Conservation (phyloP, 148 eudicot genomes). For the Vaccinium vitisidaea region DNA sequence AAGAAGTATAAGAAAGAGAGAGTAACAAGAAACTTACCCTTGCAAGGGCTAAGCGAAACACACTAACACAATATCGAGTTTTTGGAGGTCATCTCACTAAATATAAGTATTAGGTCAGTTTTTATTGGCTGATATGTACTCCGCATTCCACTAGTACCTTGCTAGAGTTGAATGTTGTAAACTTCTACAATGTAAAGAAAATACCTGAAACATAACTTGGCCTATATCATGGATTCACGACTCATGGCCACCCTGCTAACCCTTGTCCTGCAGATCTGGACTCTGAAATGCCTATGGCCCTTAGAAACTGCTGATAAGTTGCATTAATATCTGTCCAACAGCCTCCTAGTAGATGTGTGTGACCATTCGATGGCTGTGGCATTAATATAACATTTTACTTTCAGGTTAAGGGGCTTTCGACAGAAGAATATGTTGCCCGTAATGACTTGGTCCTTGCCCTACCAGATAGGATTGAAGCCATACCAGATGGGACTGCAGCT, state of each 20-base stretch:
- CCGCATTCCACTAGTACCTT: neutral
- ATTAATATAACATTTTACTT: slow-evolving; percentile 9
- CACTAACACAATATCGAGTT: neutral
- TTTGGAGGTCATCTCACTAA: neutral
- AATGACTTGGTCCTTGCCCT: slow-evolving; percentile 88
- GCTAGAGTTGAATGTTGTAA: neutral
- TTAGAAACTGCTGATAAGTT: neutral
- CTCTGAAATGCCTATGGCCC: neutral
- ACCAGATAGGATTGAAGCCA: slow-evolving; percentile 85
- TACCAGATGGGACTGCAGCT: slow-evolving; percentile 91
- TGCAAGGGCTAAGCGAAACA: neutral
- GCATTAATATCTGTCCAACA: neutral
- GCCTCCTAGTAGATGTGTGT: neutral
- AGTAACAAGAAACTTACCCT: neutral
- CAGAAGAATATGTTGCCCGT: slow-evolving; percentile 81
- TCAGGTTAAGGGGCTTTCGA: slow-evolving; percentile 93
- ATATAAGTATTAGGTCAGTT: neutral
- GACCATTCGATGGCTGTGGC: neutral
- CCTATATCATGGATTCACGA: neutral
- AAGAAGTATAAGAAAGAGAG: neutral
- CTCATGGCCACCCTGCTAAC: neutral
- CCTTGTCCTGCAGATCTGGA: neutral
- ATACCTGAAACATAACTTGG: neutral
- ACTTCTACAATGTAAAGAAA: neutral
- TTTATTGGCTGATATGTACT: neutral